Evolutionary conservation across 1,284 basidiomycete species (phyloP).

Genomic region (Thelephora terrestris): DNA sequence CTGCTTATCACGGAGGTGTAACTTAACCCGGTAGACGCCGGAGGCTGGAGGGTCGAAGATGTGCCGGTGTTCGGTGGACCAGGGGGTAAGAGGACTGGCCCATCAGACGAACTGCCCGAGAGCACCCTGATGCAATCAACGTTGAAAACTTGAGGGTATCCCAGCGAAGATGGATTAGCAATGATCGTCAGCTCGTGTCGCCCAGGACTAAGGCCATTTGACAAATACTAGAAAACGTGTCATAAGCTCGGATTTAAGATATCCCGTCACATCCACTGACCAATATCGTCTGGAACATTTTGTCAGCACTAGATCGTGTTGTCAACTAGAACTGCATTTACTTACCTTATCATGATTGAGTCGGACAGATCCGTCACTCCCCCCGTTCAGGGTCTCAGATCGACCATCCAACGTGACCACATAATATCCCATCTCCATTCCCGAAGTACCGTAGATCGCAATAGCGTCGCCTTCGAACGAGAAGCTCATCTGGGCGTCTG

Average conservation of each 20-base stretch:
- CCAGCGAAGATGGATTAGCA: slow-evolving; percentile 15
- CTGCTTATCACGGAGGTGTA: too few relatives aligned
- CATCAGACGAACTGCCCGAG: slow-evolving; percentile 9
- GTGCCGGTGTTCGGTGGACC: too few relatives aligned
- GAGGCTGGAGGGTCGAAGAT: too few relatives aligned
- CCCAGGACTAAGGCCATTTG: slow-evolving; percentile 24
- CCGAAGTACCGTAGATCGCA: slow-evolving; percentile 40
- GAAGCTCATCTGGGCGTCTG: slow-evolving; percentile 32
- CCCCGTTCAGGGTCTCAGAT: slow-evolving; percentile 24
- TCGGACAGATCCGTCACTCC: slow-evolving; percentile 21
- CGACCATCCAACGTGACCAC: slow-evolving; percentile 35
- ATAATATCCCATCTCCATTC: slow-evolving; percentile 37
- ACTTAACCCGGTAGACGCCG: too few relatives aligned
- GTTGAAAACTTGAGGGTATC: slow-evolving; percentile 28
- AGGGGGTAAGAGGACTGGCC: too few relatives aligned
- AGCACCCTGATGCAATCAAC: slow-evolving; percentile 33
- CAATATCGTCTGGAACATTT: slow-evolving; percentile 28
- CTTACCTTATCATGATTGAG: slow-evolving; percentile 30
- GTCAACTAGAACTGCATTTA: neutral
- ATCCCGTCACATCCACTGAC: slow-evolving; percentile 19
- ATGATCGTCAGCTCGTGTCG: slow-evolving; percentile 27
- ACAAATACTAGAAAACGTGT: slow-evolving; percentile 26
- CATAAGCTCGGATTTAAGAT: slow-evolving; percentile 2
- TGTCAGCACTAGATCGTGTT: slow-evolving; percentile 4
- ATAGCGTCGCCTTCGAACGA: slow-evolving; percentile 40